A percentile compares a stretch with the other conserved stretches of the same genome.
phyloP scores from a whole-genome alignment of 139 green algal genomes.

The Asterochloris erici region DNA sequence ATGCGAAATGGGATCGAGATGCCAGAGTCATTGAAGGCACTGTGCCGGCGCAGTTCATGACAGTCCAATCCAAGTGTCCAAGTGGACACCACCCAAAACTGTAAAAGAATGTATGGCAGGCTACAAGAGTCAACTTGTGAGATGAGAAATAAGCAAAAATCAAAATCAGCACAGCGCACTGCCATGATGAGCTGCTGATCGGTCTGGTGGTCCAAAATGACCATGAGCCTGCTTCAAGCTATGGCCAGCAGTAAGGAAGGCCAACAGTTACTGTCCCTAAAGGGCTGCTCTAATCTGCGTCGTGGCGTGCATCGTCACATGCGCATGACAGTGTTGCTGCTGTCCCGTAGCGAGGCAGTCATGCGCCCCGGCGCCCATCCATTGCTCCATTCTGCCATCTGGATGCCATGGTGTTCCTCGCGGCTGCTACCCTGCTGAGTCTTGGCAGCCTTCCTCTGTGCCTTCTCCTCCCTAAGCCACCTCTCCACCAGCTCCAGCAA shows the following conservation, averaged over 20 bases:
- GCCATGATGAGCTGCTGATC: too few relatives aligned
- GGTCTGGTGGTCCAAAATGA: too few relatives aligned
- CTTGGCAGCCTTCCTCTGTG: conserved; percentile 23
- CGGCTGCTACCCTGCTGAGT: conserved; percentile 17
- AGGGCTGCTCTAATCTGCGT: too few relatives aligned
- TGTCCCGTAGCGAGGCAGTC: conserved; percentile 47
- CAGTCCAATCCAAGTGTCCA: too few relatives aligned
- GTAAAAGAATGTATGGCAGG: too few relatives aligned
- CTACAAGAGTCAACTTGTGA: too few relatives aligned
- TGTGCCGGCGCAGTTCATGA: not conserved
- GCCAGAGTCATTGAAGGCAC: not conserved
- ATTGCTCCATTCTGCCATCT: conserved; percentile 75
- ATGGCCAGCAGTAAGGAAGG: too few relatives aligned
- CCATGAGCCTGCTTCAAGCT: too few relatives aligned
- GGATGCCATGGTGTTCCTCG: conserved; percentile 30
- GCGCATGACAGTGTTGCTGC: conserved; percentile 80
- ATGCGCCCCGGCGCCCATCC: conserved; percentile 73
- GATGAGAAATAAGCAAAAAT: too few relatives aligned
- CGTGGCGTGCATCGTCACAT: conserved; percentile 28
- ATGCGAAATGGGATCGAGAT: not conserved
- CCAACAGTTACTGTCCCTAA: too few relatives aligned
- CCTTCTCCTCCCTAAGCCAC: conserved; percentile 52
- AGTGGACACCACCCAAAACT: too few relatives aligned
- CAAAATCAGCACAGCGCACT: too few relatives aligned
- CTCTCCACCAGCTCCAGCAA: conserved; percentile 59